Percentiles rank a stretch among this genome's conserved stretches.
These are phyloP conservation scores for Blastobotrys arbuscula DNA, from an alignment of 1,139 yeast species.

Conservation along the genomic window DNA sequence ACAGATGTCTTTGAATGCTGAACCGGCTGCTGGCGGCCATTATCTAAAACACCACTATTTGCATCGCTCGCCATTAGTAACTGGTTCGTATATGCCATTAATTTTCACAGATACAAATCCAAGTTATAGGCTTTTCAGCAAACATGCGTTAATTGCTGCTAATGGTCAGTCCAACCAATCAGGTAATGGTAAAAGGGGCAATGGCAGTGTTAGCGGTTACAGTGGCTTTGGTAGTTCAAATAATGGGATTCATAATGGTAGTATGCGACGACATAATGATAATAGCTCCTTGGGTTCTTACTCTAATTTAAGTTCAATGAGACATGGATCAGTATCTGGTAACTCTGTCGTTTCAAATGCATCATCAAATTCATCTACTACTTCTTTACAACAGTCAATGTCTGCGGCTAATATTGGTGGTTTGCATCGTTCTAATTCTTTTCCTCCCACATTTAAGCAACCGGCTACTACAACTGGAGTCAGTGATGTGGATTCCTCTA, in stretches of 20 bases:
- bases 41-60: constrained; percentile 39
- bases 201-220: background rate
- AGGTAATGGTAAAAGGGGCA: background rate
- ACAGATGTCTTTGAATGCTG: constrained; percentile 41
- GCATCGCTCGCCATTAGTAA: constrained; percentile 45
- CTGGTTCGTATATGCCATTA: constrained; percentile 57
- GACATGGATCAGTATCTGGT: constrained; percentile 14
- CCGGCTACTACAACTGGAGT: constrained; percentile 34
- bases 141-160: constrained; percentile 40
- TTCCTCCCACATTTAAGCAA: constrained; percentile 31
- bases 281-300: background rate
- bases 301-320: constrained; percentile 5
- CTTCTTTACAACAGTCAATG: constrained; percentile 9
- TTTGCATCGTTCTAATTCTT: constrained; percentile 34
- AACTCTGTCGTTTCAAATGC: constrained; percentile 7
- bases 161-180: constrained; percentile 12
- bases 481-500: constrained; percentile 34
- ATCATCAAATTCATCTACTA: constrained; percentile 11
- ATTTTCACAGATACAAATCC: constrained; percentile 53
- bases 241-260: background rate
- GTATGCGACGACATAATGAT: constrained; percentile 12
- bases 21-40: constrained; percentile 42
- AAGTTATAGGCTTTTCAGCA: constrained; percentile 50
- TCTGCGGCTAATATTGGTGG: background rate
- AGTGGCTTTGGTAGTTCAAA: background rate